Base-by-base conservation (phyloP, 768 basidiomycete genomes). In the Amanita brunnescens region DNA sequence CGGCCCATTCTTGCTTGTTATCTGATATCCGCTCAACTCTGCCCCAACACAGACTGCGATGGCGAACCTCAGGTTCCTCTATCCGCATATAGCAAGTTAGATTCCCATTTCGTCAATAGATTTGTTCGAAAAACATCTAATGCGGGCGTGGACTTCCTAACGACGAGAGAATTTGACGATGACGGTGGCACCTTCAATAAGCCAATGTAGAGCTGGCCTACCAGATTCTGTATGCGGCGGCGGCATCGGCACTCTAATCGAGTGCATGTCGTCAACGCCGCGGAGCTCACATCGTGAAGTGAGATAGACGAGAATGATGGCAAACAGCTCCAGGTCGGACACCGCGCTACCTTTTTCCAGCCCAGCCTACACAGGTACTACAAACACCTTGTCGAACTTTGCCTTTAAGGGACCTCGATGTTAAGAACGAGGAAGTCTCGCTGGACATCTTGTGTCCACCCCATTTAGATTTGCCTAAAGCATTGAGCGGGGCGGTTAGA, bases 101-200 rank as follows among this genome's bases (percentile, higher is more conserved):
- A 16, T 23, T 61, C 26, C 26, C 6, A 12, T 8, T 10, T 18
- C 23, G 49, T 33, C 23, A 57, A 13, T 55, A 93, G 88, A 88
- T 86, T 32, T 93, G 88, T 62, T 71, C 97, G 49, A 95, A 95
- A 71, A 89, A 91, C 56, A 87, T 97, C 61, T n/a, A 89, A 86
- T 49, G 84, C 87, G 12, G 87, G 90, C 21, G 74, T 77, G 10
- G 70, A 85, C 1, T 94, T 94, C 62, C 92, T 93, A 87, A n/a
- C 78, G 85, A 46, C 76, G 87, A 56, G 85, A 90, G 55, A 93
- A 98, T 98, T 97, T 61, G 78, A 82, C 30, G 83, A 66, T 49
- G 87, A 91, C 5, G 79, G 0, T 77, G 87, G 0, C 81, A 86
- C 54, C 72, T 98, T 4, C 91, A 91, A 23, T 89, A 95, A 63